Conservation (phyloP, 2,329 filamentous ascomycete species). For the Epichloe sibirici region DNA sequence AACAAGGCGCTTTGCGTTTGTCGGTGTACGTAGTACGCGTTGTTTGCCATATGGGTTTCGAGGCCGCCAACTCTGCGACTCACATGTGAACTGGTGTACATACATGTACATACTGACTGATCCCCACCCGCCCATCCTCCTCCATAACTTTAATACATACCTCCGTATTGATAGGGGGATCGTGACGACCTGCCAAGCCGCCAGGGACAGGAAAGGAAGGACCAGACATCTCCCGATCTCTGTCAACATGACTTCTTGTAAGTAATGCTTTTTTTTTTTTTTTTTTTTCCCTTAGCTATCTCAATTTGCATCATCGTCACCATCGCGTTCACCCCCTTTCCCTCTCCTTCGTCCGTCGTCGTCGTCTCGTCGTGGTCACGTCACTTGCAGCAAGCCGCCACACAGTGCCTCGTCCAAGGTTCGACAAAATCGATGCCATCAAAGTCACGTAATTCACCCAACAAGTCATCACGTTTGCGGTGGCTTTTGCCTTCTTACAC, state of each 20-base stretch:
- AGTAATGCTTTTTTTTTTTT: background rate
- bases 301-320: background rate
- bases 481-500: background rate
- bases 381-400: background rate
- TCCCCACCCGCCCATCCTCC: background rate
- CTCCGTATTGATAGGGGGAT: background rate
- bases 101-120: background rate
- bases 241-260: constrained; percentile 3
- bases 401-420: background rate
- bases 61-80: background rate
- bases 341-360: background rate
- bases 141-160: no score
- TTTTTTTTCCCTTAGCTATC: background rate
- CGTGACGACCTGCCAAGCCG: background rate
- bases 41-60: background rate
- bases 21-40: no score
- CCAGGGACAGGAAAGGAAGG: background rate
- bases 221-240: background rate
- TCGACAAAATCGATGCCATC: background rate
- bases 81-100: no score
- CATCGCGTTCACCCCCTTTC: background rate
- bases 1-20: no score
- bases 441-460: no score
- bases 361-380: background rate
- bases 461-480: background rate